A percentile compares a stretch with the other conserved stretches of the same genome.
phyloP scores from a whole-genome alignment of 306 rosid genomes.

The Sicyos baderoa region DNA sequence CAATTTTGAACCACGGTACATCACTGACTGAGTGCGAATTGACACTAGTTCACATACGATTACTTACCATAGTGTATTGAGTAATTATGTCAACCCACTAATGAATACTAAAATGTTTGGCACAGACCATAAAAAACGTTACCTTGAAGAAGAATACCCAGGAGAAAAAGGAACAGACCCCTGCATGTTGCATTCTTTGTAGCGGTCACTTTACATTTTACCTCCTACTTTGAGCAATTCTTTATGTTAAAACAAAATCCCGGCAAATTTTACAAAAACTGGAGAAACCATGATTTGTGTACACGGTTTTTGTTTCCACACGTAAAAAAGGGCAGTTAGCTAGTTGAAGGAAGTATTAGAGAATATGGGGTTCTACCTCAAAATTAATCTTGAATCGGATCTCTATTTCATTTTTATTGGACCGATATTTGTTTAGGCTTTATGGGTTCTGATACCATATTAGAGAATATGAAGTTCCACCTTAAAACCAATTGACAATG shows the following conservation, averaged over 20 bases:
- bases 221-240: conserved; percentile 33
- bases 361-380: too few species aligned
- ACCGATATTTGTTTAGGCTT: too few species aligned
- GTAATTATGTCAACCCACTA: background rate
- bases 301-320: background rate
- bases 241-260: background rate
- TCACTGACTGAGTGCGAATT: background rate
- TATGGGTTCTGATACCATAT: too few species aligned
- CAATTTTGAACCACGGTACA: background rate
- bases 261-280: background rate
- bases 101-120: background rate
- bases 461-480: too few species aligned
- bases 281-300: conserved; percentile 8
- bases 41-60: background rate
- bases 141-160: conserved; percentile 90
- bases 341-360: too few species aligned
- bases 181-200: conserved; percentile 50
- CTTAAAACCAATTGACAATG: too few species aligned
- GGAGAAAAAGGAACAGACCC: conserved; percentile 46
- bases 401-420: too few species aligned
- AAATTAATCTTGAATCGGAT: too few species aligned
- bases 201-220: conserved; percentile 42
- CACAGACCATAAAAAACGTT: conserved; percentile 4
- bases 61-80: background rate
- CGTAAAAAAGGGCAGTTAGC: background rate